phyloP scores from a whole-genome alignment of 2,329 filamentous ascomycete species.

The Hysterium pulicare region DNA sequence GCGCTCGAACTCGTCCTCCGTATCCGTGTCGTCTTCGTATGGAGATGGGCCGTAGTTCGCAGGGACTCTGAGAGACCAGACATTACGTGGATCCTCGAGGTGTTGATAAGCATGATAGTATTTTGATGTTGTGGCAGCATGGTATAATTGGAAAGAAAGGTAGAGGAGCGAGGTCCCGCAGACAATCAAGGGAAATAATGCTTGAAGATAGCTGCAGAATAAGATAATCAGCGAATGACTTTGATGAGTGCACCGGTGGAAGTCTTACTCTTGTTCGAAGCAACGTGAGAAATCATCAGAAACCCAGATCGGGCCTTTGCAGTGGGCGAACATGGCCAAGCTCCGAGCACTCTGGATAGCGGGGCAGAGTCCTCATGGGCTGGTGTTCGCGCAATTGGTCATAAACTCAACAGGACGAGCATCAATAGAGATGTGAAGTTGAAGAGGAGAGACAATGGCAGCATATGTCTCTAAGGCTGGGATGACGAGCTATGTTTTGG shows the following conservation, averaged over 20 bases:
- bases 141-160: conserved; percentile 58
- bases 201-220: conserved; percentile 66
- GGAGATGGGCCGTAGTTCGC: conserved; percentile 28
- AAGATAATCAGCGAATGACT: conserved; percentile 3
- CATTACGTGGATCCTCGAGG: conserved; percentile 46
- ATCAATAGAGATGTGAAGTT: conserved; percentile 4
- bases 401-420: conserved; percentile 4
- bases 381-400: conserved; percentile 12
- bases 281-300: conserved; percentile 61
- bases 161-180: conserved; percentile 68
- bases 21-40: conserved; percentile 37
- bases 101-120: conserved; percentile 57
- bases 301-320: conserved; percentile 57
- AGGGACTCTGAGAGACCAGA: conserved; percentile 30
- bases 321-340: conserved; percentile 53
- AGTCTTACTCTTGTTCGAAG: conserved; percentile 64
- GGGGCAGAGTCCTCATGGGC: conserved; percentile 6
- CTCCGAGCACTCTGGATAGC: conserved; percentile 8
- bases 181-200: conserved; percentile 71
- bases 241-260: background rate
- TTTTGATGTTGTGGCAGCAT: conserved; percentile 53
- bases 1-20: conserved; percentile 59
- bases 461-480: no score
- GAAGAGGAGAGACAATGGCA: conserved; percentile 1
- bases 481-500: no score